Percentiles rank a stretch among this genome's conserved stretches.
phyloP scores from a whole-genome alignment of 805 yeast genomes.

The Nakazawaea ishiwadae region DNA sequence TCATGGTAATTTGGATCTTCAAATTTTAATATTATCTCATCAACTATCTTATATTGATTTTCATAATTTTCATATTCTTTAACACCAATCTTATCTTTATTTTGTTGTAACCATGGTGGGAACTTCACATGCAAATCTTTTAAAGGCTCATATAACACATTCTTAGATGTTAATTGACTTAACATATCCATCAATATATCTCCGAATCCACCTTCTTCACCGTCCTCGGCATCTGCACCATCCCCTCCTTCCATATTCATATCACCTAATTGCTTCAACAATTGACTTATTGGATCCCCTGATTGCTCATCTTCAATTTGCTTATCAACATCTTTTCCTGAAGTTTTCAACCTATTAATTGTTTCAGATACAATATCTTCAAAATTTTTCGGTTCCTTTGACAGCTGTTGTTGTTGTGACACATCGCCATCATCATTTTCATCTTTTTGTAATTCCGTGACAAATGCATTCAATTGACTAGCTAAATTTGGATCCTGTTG shows the following conservation, averaged over 20 bases:
- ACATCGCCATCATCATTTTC: constrained; percentile 15
- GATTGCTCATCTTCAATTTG: constrained; percentile 35
- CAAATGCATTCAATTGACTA: constrained; percentile 18
- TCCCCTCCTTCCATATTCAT: constrained; percentile 33
- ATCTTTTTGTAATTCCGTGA: constrained; percentile 23
- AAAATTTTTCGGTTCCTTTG: constrained; percentile 39
- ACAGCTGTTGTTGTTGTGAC: constrained; percentile 14
- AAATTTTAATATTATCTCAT: constrained; percentile 57
- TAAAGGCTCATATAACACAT: constrained; percentile 82
- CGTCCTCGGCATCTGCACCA: constrained; percentile 30
- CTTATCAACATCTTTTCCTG: constrained; percentile 68
- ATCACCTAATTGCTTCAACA: constrained; percentile 59
- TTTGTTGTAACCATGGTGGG: constrained; percentile 61
- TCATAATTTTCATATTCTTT: constrained; percentile 51
- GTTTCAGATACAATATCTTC: constrained; percentile 78
- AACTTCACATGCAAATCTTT: constrained; percentile 72
- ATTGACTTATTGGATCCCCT: constrained; percentile 53
- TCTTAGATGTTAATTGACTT: constrained; percentile 78
- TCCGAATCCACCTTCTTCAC: constrained; percentile 37
- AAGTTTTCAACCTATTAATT: constrained; percentile 70
- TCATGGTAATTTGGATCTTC: constrained; percentile 64
- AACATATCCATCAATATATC: constrained; percentile 68
- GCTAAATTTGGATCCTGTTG: constrained; percentile 24
- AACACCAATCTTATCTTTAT: constrained; percentile 37
- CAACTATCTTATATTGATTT: constrained; percentile 58